These are phyloP conservation scores for Lentinula guzmanii DNA, from an alignment of 768 basidiomycete genomes.

Conservation along the genomic window DNA sequence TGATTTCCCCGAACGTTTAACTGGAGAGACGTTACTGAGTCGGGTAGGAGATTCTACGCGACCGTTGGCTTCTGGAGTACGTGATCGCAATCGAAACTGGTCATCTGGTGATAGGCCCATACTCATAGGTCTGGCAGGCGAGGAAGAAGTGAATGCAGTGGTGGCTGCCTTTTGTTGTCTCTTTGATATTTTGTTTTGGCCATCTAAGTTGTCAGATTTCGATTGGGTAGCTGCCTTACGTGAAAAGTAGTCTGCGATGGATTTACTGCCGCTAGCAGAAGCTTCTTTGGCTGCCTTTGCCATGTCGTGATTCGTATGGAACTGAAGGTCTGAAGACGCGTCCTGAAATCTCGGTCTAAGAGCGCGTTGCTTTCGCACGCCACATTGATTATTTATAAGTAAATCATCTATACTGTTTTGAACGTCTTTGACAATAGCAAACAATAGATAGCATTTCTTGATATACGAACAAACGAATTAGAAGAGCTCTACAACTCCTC, in stretches of 20 bases:
- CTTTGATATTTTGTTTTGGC: not conserved
- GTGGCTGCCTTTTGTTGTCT: not conserved
- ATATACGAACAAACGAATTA: not conserved
- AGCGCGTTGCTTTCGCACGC: not conserved
- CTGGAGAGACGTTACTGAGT: not conserved
- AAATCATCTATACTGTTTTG: too few relatives aligned
- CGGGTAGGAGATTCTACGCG: not conserved
- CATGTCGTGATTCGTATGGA: not conserved
- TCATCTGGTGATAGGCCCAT: slow-evolving; percentile 10
- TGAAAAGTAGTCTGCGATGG: slow-evolving; percentile 44
- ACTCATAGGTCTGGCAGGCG: slow-evolving; percentile 6
- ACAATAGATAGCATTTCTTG: not conserved
- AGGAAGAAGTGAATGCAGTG: not conserved
- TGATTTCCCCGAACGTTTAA: slow-evolving; percentile 16
- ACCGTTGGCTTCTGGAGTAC: not conserved
- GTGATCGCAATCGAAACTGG: not conserved
- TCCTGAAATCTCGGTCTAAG: not conserved
- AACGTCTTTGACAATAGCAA: too few relatives aligned
- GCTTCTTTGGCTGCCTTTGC: slow-evolving; percentile 23
- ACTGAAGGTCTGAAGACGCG: not conserved
- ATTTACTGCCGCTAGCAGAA: slow-evolving; percentile 16
- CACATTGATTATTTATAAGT: too few relatives aligned
- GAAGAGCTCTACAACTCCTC: slow-evolving; percentile 1
- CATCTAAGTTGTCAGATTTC: slow-evolving; percentile 14
- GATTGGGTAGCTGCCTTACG: slow-evolving; percentile 20